Evolutionary conservation across 176 grass and related monocot genomes (phyloP), one percentile per base, ranked within the genome.

Genomic region (Themeda triandra): DNA sequence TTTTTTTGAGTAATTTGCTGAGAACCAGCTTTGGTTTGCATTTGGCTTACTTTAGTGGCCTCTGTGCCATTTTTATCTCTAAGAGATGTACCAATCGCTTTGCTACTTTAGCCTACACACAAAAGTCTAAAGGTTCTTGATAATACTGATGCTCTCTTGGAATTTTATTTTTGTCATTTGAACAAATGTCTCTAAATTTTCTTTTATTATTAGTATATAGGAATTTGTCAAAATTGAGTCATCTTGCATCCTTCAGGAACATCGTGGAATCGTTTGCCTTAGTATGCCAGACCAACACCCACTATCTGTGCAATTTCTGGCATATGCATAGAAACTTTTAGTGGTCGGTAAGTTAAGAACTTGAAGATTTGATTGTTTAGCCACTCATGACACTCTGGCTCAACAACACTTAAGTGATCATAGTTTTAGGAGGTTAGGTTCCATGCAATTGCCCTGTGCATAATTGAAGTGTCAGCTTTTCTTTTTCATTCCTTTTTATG

Each of bases 101-200:
- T 21, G 25, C 63, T 83, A 32, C 23, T 75, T 85, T 80, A 73
- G 21, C 32, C 72, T 82, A 62, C 40, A 33, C 13, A 71, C 70
- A 76, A 39, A 17, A 13, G 13, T 60, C 23, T 17, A 11, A 81
- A 77, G 36, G 13, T 45, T 66, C 77, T 66, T 54, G 21, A 60
- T 60, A 60, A 41, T 76, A 68, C 2, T 33, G 32, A 33, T 33
- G 4, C 32, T 33, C 32, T 33, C 32, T 33, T 33, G 32, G 32
- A 33, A 4, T 31, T 51, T 29, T 51, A 60, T 40, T 79, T 54
- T 48, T 42, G 3, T 64, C 1, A 65, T 65, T 85, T 41, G 13
- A 6, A 51, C 59, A 89, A 69, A 49, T 69, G 30, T n/a, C 17
- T 79, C 63, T 68, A 80, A 77, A 69, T 76, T 79, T 75, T 33